Conservation (phyloP, 2,329 filamentous ascomycete genomes). For the Hymenoscyphus fructigenus region DNA sequence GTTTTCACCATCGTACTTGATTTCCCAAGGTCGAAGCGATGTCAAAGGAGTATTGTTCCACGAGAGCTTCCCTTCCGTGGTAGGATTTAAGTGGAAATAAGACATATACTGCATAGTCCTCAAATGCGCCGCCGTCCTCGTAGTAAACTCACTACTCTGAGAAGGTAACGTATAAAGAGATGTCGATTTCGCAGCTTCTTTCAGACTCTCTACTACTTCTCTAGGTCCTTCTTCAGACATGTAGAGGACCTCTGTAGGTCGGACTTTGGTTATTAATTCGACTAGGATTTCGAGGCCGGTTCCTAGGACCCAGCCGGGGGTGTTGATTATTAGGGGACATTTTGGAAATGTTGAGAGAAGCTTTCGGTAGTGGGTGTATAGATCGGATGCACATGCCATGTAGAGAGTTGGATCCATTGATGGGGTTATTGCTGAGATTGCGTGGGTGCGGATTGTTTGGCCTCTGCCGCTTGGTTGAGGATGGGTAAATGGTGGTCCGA, state of each 20-base stretch:
- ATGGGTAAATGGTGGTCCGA: slow-evolving; percentile 68
- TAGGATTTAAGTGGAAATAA: slow-evolving; percentile 62
- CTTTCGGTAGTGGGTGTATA: slow-evolving; percentile 58
- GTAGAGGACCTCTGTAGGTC: slow-evolving; percentile 64
- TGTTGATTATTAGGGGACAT: slow-evolving; percentile 68
- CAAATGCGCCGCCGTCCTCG: slow-evolving; percentile 63
- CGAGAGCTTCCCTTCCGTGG: slow-evolving; percentile 22
- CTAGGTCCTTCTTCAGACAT: slow-evolving; percentile 63
- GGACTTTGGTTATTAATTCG: slow-evolving; percentile 53
- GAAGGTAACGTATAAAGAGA: slow-evolving; percentile 57
- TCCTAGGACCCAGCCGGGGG: slow-evolving; percentile 71
- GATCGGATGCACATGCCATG: slow-evolving; percentile 60
- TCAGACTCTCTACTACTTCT: slow-evolving; percentile 55
- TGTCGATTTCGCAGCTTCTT: slow-evolving; percentile 41
- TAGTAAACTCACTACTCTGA: slow-evolving; percentile 53
- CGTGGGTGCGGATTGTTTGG: slow-evolving; percentile 60
- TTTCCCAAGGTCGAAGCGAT: slow-evolving; percentile 56
- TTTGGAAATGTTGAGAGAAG: slow-evolving; percentile 40
- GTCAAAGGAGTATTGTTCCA: slow-evolving; percentile 58
- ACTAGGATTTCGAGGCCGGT: slow-evolving; percentile 65
- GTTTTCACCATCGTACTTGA: slow-evolving; percentile 54
- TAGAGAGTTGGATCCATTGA: slow-evolving; percentile 68
- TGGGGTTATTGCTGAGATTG: slow-evolving; percentile 64
- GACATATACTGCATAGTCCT: slow-evolving; percentile 76
- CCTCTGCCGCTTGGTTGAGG: slow-evolving; percentile 40